Conservation (phyloP, 129 eudicot species). For the Smallanthus sonchifolius region DNA sequence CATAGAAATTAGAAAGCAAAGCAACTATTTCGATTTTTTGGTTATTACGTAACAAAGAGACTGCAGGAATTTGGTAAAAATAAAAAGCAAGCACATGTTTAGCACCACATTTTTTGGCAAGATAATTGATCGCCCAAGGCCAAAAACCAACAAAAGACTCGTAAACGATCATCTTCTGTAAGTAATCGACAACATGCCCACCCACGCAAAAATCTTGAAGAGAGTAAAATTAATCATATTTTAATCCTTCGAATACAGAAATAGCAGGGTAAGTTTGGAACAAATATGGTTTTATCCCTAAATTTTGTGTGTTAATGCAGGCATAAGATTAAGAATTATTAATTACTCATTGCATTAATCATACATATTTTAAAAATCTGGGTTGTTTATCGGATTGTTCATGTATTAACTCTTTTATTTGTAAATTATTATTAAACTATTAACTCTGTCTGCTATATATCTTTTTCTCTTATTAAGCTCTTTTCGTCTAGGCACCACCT, state of each 20-base stretch:
- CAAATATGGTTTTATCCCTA: background rate
- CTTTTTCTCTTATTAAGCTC: too few relatives aligned
- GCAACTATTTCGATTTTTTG: background rate
- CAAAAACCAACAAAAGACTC: background rate
- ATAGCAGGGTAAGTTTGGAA: background rate
- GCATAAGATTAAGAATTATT: too few relatives aligned
- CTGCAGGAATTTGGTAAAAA: background rate
- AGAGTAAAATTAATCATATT: conserved; percentile 6
- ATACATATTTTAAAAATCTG: background rate
- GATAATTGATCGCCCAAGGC: background rate
- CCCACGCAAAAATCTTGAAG: background rate
- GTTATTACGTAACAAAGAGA: background rate
- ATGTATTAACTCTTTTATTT: too few relatives aligned
- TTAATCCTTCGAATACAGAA: background rate
- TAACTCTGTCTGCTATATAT: background rate
- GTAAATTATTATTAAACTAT: background rate
- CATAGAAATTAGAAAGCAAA: background rate
- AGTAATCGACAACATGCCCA: background rate
- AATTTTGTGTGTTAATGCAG: background rate
- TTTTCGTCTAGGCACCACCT: too few relatives aligned
- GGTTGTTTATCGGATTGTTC: background rate
- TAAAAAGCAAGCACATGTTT: background rate
- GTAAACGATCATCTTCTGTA: background rate
- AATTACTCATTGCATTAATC: background rate
- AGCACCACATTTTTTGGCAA: background rate